phyloP scores from a whole-genome alignment of 306 rosid species.

The Glycine tomentella region DNA sequence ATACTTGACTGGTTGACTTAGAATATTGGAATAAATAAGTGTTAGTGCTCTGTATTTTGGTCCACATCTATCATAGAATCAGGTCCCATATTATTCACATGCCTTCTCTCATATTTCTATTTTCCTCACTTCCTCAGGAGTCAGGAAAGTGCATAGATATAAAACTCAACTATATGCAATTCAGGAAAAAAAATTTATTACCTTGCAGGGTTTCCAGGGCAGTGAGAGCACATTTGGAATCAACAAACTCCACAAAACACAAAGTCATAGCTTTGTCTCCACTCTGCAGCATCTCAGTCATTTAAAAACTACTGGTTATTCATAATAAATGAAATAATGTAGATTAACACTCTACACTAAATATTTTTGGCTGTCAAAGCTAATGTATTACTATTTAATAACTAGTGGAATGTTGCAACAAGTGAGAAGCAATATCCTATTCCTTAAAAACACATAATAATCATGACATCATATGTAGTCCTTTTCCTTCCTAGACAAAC shows the following conservation, averaged over 20 bases:
- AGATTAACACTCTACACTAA: not conserved
- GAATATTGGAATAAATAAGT: not conserved
- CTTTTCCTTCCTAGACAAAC: slow-evolving; percentile 6
- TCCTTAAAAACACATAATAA: slow-evolving; percentile 24
- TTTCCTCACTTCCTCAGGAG: not conserved
- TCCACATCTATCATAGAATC: slow-evolving; percentile 16
- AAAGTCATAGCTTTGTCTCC: slow-evolving; percentile 77
- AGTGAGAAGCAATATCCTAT: slow-evolving; percentile 7
- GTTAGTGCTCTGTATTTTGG: slow-evolving; percentile 13
- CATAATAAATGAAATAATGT: slow-evolving; percentile 27
- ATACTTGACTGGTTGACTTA: not conserved
- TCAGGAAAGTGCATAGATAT: not conserved
- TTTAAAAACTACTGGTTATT: slow-evolving; percentile 37
- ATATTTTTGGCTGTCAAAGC: slow-evolving; percentile 3
- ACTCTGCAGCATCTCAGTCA: slow-evolving; percentile 57
- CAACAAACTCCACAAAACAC: slow-evolving; percentile 82
- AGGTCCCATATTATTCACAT: slow-evolving; percentile 24
- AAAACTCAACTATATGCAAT: slow-evolving; percentile 32
- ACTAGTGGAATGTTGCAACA: slow-evolving; percentile 19
- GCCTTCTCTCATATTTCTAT: not conserved
- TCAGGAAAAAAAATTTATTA: not conserved
- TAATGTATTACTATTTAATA: not conserved
- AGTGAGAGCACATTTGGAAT: slow-evolving; percentile 66
- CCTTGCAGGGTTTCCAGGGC: slow-evolving; percentile 84
- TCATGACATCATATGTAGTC: not conserved